phyloP scores from a whole-genome alignment of 768 basidiomycete species.

The Pleurotus citrinopileatus region DNA sequence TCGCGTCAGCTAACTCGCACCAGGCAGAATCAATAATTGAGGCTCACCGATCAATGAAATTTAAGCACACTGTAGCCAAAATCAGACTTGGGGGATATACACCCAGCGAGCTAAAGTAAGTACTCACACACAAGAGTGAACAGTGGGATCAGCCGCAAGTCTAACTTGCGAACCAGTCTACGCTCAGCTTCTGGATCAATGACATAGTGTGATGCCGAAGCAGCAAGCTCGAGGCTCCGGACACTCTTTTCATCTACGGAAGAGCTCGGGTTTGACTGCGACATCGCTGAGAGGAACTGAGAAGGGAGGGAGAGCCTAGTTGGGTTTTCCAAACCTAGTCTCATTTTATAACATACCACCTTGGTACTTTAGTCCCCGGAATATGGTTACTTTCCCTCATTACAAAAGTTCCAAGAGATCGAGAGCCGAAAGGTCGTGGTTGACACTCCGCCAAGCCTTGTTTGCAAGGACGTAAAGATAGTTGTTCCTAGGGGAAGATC shows the following conservation, averaged over 20 bases:
- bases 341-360: neutral
- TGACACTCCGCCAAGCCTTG: neutral
- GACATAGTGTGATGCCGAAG: neutral
- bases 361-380: neutral
- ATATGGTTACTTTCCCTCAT: neutral
- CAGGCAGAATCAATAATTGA: neutral
- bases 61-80: conserved; percentile 27
- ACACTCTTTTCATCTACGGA: conserved; percentile 4
- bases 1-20: neutral
- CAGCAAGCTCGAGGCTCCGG: neutral
- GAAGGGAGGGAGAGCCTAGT: neutral
- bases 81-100: neutral
- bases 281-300: neutral
- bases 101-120: neutral
- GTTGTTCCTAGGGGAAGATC: neutral
- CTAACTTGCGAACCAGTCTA: conserved; percentile 32
- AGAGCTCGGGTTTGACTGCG: neutral
- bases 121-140: conserved; percentile 37
- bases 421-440: no score
- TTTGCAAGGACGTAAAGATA: neutral
- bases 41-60: conserved; percentile 35
- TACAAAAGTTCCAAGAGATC: neutral
- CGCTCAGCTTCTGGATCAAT: conserved; percentile 32
- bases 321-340: neutral
- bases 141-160: conserved; percentile 31